Base-by-base conservation (phyloP, 768 basidiomycete genomes). In the Russula dissimulans region DNA sequence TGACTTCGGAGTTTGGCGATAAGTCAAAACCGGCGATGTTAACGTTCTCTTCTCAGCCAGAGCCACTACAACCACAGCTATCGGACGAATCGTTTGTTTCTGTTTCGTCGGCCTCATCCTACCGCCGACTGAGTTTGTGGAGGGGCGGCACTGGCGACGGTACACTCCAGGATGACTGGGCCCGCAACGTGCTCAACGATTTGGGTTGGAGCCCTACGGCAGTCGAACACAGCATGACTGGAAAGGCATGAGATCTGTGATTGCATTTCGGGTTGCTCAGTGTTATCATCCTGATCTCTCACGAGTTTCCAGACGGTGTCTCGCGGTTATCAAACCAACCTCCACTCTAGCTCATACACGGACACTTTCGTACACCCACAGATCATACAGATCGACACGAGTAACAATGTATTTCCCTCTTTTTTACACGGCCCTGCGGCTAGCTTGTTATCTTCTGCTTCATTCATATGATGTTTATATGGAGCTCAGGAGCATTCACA, bases 161-260 rank as follows among this genome's bases (percentile, higher is more conserved):
- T 41, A 14, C 29, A 32, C 39, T 76, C 44, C 77, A 76, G 60
- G 85, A 82, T 51, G 81, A 88, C 68, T 91, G 89, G 89, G 85
- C 85, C 48, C 75, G 78, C 67, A 86, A 84, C 65, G 88, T 91
- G 51, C 69, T 91, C 59, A 70, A 83, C 71, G 83, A 85, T 67
- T 68, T 74, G 52, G 76, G 79, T 15, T 65, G 65, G 66, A 56
- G 50, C 41, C 61, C 61, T 32, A 29, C 56, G 32, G 18, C 51
- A 36, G 32, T 57, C 17, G 61, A 57, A 34, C 56, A 57, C 7
- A 43, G 38, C 26, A 44, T 36, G 56, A 26, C 51, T 34, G 56
- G 32, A 32, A 44, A 47, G 10, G 17, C 51, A 48, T 57, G 49
- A 56, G 42, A 53, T 61, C 49, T 57, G 47, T 57, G 44, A 18